These are phyloP conservation scores for Geranium incanum DNA, from an alignment of 441 rosid species.

Conservation along the genomic window DNA sequence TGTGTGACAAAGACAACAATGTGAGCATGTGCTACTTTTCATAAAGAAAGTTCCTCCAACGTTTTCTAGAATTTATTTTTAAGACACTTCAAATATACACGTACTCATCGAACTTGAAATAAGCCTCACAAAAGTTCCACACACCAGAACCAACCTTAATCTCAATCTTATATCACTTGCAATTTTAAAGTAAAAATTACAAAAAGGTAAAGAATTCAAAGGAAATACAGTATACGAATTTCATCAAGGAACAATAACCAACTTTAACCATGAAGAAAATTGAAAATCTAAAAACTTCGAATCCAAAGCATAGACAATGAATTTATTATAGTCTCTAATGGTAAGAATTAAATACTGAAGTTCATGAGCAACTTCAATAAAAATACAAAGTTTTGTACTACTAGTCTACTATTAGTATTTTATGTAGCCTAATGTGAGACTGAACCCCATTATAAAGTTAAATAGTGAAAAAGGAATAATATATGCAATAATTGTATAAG, in stretches of 20 bases:
- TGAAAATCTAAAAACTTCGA: slow-evolving; percentile 1
- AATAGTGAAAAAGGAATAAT: background rate
- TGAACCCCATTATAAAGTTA: background rate
- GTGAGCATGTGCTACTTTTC: background rate
- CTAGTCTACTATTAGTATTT: no score
- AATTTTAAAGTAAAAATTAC: no score
- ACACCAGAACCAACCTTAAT: slow-evolving; percentile 6
- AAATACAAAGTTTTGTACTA: background rate
- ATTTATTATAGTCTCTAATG: background rate
- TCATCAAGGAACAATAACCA: slow-evolving; percentile 5
- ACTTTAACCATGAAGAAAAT: background rate
- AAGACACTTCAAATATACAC: background rate
- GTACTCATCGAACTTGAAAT: background rate
- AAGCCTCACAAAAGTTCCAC: background rate
- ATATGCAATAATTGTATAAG: background rate
- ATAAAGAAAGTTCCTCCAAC: background rate
- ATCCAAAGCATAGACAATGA: background rate
- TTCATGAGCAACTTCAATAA: background rate
- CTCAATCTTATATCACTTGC: background rate
- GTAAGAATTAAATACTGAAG: background rate
- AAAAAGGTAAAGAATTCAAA: no score
- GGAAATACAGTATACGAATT: slow-evolving; percentile 2
- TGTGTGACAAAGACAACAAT: background rate
- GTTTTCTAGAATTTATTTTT: background rate
- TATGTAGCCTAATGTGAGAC: background rate